These are phyloP conservation scores for Astrephomene gubernaculifera DNA, from an alignment of 139 green algal genomes.

Conservation along the genomic window DNA sequence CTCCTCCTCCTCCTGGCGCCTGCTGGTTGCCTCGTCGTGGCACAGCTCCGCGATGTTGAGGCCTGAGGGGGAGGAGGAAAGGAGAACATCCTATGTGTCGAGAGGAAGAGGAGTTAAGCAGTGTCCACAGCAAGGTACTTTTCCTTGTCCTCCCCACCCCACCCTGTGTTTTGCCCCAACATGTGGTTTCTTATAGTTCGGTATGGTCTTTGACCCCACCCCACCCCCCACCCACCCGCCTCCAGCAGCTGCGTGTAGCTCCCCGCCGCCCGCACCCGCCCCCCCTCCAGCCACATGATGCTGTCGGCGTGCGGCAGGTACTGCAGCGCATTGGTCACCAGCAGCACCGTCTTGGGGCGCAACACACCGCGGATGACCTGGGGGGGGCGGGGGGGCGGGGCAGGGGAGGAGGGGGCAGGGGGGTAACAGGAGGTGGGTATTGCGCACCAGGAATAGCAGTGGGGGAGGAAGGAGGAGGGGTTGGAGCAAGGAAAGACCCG, in stretches of 20 bases:
- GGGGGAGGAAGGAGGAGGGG: not conserved
- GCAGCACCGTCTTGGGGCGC: conserved; percentile 75
- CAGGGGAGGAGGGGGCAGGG: not conserved
- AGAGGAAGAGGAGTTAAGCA: too few species aligned
- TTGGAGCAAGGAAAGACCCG: not conserved
- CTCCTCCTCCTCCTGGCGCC: conserved; percentile 48
- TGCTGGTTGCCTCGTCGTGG: conserved; percentile 58
- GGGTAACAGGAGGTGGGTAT: too few species aligned
- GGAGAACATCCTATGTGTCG: too few species aligned
- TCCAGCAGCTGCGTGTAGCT: conserved; percentile 77
- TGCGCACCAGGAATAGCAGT: too few species aligned
- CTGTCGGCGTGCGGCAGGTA: conserved; percentile 79
- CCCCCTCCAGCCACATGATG: conserved; percentile 82
- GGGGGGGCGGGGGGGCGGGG: not conserved
- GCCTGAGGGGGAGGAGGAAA: too few species aligned
- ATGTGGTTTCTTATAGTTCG: too few species aligned
- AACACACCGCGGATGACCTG: conserved; percentile 44
- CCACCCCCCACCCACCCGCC: conserved; percentile 21
- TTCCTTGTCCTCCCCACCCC: too few species aligned
- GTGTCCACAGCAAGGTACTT: too few species aligned
- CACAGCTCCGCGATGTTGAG: conserved; percentile 70
- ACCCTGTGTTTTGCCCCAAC: too few species aligned
- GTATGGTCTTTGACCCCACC: too few species aligned
- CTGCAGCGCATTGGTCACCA: conserved; percentile 93
- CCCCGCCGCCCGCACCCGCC: conserved; percentile 68